A percentile compares a stretch with the other conserved stretches of the same genome.
Conservation (phyloP, 345 rosid species). For the Corchorus capsularis region DNA sequence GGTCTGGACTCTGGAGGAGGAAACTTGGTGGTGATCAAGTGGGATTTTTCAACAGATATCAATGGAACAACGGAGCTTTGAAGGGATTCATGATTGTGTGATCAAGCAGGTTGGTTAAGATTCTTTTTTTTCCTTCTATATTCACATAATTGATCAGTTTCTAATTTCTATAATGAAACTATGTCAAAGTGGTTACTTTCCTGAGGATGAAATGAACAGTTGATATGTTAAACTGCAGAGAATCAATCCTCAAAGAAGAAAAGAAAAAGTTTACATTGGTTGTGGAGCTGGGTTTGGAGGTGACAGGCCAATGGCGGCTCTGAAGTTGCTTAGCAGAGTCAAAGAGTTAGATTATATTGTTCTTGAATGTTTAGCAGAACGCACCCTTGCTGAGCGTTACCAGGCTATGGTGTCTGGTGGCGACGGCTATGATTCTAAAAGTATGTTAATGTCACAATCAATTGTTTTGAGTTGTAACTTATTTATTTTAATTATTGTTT, state of each 20-base stretch:
- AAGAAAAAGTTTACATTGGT: slow-evolving; percentile 69
- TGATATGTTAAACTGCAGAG: slow-evolving; percentile 49
- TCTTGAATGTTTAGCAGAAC: slow-evolving; percentile 92
- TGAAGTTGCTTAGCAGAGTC: slow-evolving; percentile 76
- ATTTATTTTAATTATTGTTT: neutral
- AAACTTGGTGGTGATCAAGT: neutral
- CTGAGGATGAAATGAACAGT: neutral
- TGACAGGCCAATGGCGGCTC: slow-evolving; percentile 77
- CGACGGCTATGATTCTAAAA: slow-evolving; percentile 71
- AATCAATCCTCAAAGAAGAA: slow-evolving; percentile 53
- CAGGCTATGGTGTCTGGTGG: slow-evolving; percentile 62
- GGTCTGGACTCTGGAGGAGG: neutral
- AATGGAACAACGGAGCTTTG: slow-evolving; percentile 32
- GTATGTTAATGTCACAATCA: slow-evolving; percentile 37
- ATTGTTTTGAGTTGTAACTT: neutral
- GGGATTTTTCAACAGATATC: neutral
- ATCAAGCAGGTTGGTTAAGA: slow-evolving; percentile 44
- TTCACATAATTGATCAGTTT: neutral
- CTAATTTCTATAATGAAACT: neutral
- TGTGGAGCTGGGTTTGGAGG: slow-evolving; percentile 98
- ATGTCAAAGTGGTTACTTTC: neutral
- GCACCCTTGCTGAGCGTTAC: slow-evolving; percentile 83
- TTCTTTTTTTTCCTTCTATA: neutral
- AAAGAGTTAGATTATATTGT: slow-evolving; percentile 69
- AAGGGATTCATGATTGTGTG: slow-evolving; percentile 38